Percentiles rank a stretch among this genome's conserved stretches.
These are phyloP conservation scores for Pterocarpus santalinus DNA, from an alignment of 306 rosid genomes.

Conservation along the genomic window DNA sequence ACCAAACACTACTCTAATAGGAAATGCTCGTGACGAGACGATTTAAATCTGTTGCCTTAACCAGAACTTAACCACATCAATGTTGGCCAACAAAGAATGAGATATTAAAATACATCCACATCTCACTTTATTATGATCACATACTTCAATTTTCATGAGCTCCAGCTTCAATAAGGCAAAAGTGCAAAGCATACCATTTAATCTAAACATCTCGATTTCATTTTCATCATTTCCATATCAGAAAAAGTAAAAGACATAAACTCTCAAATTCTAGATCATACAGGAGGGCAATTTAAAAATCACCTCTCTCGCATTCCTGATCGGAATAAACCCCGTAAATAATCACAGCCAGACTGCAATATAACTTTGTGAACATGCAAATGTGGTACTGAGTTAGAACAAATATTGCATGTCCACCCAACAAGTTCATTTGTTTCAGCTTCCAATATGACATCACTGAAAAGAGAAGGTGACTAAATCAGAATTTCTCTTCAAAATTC, in stretches of 20 bases:
- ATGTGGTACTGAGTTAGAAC: conserved; percentile 71
- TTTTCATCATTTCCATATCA: conserved; percentile 37
- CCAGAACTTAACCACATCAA: conserved; percentile 26
- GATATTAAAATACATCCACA: conserved; percentile 22
- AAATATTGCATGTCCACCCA: conserved; percentile 69
- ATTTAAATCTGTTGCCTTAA: conserved; percentile 20
- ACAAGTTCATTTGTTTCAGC: conserved; percentile 58
- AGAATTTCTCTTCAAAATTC: conserved; percentile 28
- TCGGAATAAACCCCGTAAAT: conserved; percentile 75
- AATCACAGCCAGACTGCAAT: conserved; percentile 77
- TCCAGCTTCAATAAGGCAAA: conserved; percentile 26
- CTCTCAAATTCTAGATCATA: conserved; percentile 24
- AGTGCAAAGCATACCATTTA: background rate
- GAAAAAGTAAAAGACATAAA: conserved; percentile 23
- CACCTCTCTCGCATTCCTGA: conserved; percentile 97
- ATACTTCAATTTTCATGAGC: conserved; percentile 40
- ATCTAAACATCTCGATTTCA: conserved; percentile 27
- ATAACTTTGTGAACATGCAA: conserved; percentile 86
- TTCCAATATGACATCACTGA: conserved; percentile 86
- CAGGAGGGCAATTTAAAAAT: background rate
- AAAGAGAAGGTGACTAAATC: conserved; percentile 46
- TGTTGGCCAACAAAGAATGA: conserved; percentile 13
- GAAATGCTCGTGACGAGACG: conserved; percentile 31
- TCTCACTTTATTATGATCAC: conserved; percentile 26
- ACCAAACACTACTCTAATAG: conserved; percentile 10